A percentile compares a stretch with the other conserved stretches of the same genome.
phyloP scores from a whole-genome alignment of 1,284 basidiomycete genomes.

The Apiotrichum akiyoshidainum region DNA sequence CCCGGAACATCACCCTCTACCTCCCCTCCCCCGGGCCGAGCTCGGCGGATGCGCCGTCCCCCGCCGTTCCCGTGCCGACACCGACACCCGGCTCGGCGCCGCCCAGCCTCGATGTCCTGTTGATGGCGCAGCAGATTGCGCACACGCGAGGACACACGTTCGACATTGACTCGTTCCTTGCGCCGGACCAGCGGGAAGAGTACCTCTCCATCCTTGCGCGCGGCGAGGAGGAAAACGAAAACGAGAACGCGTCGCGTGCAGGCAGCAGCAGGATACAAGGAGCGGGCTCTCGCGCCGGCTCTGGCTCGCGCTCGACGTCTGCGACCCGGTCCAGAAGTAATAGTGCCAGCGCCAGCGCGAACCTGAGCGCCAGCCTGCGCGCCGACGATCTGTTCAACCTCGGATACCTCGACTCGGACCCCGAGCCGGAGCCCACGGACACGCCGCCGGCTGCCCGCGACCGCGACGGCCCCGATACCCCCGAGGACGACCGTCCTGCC shows the following conservation, averaged over 20 bases:
- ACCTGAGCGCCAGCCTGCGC: no score
- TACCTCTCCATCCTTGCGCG: conserved; percentile 22
- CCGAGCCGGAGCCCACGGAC: not conserved
- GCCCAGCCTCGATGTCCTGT: conserved; percentile 31
- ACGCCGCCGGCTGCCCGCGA: no score
- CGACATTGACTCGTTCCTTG: conserved; percentile 37
- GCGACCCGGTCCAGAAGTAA: no score
- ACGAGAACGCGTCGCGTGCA: not conserved
- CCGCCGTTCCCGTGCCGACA: not conserved
- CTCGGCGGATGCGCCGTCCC: not conserved
- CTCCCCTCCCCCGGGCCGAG: conserved; percentile 22
- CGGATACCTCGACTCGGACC: not conserved
- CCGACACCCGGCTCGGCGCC: not conserved
- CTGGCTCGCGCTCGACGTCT: not conserved
- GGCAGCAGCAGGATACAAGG: not conserved
- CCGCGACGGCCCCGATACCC: not conserved
- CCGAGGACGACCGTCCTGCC: not conserved
- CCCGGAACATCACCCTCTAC: conserved; percentile 30
- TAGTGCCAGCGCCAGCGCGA: no score
- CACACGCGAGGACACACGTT: conserved; percentile 29
- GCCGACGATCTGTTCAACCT: no score
- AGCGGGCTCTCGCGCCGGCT: no score
- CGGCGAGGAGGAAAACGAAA: not conserved
- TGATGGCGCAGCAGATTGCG: conserved; percentile 37
- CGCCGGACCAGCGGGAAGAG: conserved; percentile 27